These are phyloP conservation scores for Tetrapisispora nanseiensis DNA, from an alignment of 805 yeast species.

Conservation along the genomic window DNA sequence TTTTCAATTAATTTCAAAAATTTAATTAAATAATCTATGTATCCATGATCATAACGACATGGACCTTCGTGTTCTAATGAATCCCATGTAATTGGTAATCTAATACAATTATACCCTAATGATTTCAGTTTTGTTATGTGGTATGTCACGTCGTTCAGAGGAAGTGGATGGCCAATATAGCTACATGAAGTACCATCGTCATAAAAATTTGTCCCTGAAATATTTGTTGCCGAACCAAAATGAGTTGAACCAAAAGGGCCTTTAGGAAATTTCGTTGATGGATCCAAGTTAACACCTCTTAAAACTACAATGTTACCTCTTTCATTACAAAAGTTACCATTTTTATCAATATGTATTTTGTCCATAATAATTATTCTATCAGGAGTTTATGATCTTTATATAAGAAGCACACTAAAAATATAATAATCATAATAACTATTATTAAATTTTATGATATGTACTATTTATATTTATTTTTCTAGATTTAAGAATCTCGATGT, in stretches of 20 bases:
- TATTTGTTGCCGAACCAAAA: conserved; percentile 13
- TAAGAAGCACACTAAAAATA: background rate
- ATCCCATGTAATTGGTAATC: conserved; percentile 84
- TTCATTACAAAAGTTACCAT: conserved; percentile 50
- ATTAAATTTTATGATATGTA: too few relatives aligned
- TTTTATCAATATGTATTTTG: conserved; percentile 29
- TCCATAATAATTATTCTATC: conserved; percentile 10
- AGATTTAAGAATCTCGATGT: too few relatives aligned
- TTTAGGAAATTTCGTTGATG: conserved; percentile 60
- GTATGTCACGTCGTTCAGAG: conserved; percentile 56
- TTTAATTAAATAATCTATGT: conserved; percentile 56
- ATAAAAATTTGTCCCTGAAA: conserved; percentile 34
- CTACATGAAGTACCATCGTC: conserved; percentile 66
- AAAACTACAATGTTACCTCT: conserved; percentile 53
- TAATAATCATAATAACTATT: background rate
- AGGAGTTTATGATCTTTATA: background rate
- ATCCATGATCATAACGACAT: conserved; percentile 68
- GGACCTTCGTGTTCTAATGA: conserved; percentile 87
- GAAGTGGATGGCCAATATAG: conserved; percentile 78
- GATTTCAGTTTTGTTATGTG: conserved; percentile 65
- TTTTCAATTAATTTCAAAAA: conserved; percentile 47
- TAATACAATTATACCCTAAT: conserved; percentile 72
- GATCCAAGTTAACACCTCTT: conserved; percentile 77
- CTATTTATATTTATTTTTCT: too few relatives aligned
- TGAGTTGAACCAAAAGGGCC: conserved; percentile 40